Evolutionary conservation across 805 yeast genomes (phyloP).

Genomic region (Suhomyces kilbournensis): DNA sequence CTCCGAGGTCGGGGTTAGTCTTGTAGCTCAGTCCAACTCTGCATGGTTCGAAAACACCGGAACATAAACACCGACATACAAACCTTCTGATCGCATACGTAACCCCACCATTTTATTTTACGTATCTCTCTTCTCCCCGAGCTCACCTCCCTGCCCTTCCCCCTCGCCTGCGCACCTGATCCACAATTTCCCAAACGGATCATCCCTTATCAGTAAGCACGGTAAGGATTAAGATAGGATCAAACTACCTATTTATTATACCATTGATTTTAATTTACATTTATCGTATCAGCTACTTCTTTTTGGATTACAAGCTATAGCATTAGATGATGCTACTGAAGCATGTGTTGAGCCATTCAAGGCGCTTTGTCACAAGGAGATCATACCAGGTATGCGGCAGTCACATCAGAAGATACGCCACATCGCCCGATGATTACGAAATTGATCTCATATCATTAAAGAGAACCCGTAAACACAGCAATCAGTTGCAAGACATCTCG

Average conservation of each 20-base stretch:
- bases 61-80: too few species aligned
- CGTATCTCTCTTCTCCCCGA: not conserved
- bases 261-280: not conserved
- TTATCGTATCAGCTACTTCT: not conserved
- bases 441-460: conserved; percentile 11
- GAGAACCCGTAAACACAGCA: conserved; percentile 1
- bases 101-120: not conserved
- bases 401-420: not conserved
- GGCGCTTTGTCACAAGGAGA: not conserved
- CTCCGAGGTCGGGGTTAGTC: not conserved
- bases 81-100: not conserved
- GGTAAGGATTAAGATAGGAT: not conserved
- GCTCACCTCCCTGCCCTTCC: not conserved
- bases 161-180: not conserved
- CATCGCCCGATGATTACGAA: conserved; percentile 10
- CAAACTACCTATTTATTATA: not conserved
- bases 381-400: not conserved
- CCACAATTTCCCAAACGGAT: not conserved
- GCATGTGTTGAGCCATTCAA: not conserved
- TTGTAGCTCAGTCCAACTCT: not conserved
- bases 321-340: conserved; percentile 1
- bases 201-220: not conserved
- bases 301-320: not conserved
- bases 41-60: not conserved
- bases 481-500: not conserved